phyloP scores from a whole-genome alignment of 345 rosid species.

The Conringia planisiliqua region DNA sequence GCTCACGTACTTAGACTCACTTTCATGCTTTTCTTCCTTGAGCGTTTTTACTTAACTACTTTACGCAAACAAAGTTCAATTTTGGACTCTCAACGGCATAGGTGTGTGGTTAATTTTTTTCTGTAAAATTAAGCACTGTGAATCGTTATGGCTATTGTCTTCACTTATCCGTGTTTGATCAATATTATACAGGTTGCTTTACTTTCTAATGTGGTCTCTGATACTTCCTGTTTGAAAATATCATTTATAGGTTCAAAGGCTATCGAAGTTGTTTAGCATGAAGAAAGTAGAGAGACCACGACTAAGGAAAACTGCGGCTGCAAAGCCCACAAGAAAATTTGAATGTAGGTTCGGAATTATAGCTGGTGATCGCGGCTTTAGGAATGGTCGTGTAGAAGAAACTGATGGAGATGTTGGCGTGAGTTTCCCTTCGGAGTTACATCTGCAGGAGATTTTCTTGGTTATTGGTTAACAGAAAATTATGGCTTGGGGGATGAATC shows the following conservation, averaged over 20 bases:
- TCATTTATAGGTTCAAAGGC: conserved; percentile 42
- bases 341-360: background rate
- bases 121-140: background rate
- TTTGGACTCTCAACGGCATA: conserved; percentile 72
- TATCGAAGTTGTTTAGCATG: conserved; percentile 41
- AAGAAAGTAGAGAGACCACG: conserved; percentile 33
- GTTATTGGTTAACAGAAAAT: conserved; percentile 7
- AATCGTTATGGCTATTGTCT: background rate
- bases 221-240: background rate
- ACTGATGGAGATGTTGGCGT: background rate
- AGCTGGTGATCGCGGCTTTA: conserved; percentile 9
- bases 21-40: background rate
- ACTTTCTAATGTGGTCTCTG: background rate
- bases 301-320: background rate
- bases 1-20: conserved; percentile 52
- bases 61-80: conserved; percentile 46
- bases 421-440: conserved; percentile 5
- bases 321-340: background rate
- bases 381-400: background rate
- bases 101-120: conserved; percentile 40
- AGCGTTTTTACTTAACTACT: conserved; percentile 41
- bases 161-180: background rate
- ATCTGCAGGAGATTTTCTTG: conserved; percentile 16
- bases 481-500: conserved; percentile 9
- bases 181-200: background rate